phyloP scores from a whole-genome alignment of 345 rosid genomes.

The Eucalyptus albens region DNA sequence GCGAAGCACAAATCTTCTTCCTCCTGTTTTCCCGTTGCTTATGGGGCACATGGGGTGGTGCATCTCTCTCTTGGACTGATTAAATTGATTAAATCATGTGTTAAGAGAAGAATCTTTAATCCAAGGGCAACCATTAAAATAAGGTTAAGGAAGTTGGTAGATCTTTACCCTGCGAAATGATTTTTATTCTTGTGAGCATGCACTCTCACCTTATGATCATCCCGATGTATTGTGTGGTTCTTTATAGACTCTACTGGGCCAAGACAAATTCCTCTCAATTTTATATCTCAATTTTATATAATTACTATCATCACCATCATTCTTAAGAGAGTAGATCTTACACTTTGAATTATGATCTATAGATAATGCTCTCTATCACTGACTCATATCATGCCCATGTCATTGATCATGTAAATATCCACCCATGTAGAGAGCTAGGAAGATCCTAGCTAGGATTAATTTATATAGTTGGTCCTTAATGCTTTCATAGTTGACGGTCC shows the following conservation, averaged over 20 bases:
- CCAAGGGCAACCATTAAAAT: neutral
- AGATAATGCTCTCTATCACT: neutral
- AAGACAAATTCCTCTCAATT: neutral
- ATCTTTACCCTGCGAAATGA: conserved; percentile 13
- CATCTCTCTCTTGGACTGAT: conserved; percentile 5
- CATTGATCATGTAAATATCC: neutral
- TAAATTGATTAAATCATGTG: neutral
- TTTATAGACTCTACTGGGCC: neutral
- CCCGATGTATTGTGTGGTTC: neutral
- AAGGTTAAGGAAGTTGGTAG: neutral
- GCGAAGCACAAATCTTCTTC: neutral
- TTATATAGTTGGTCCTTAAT: neutral
- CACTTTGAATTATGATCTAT: neutral
- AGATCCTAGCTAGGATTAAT: neutral
- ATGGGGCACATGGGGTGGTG: neutral
- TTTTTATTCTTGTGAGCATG: conserved; percentile 14
- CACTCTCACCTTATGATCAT: neutral
- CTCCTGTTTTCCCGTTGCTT: neutral
- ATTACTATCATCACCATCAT: neutral
- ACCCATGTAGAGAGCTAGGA: neutral
- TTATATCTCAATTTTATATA: neutral
- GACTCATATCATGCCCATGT: neutral
- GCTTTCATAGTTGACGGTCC: neutral
- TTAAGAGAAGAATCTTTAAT: neutral
- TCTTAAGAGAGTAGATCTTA: neutral